Conservation (phyloP, 2,329 filamentous ascomycete genomes). For the Fusarium oxysporum region DNA sequence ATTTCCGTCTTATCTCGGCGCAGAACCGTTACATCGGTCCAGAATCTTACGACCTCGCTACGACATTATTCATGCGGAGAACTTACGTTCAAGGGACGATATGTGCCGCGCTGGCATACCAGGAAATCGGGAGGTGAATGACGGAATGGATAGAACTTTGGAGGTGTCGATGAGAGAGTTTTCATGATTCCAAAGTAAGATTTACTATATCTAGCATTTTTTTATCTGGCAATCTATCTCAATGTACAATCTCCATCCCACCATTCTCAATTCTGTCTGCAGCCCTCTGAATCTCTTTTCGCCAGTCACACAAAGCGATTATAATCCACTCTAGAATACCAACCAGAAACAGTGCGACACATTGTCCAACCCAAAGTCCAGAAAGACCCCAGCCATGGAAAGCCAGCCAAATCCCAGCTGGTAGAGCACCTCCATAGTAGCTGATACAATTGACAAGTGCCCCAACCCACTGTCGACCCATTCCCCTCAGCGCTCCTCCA, state of each 20-base stretch:
- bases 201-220: accelerated
- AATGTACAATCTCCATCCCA: constrained; percentile 1
- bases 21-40: constrained; percentile 11
- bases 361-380: constrained; percentile 87
- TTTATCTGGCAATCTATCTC: not conserved
- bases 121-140: accelerated
- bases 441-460: constrained; percentile 84
- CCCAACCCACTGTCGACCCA: constrained; percentile 88
- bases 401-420: constrained; percentile 84
- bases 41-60: not conserved
- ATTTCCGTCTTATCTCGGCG: constrained; percentile 10
- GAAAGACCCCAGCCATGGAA: constrained; percentile 87
- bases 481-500: constrained; percentile 82
- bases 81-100: accelerated
- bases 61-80: not conserved
- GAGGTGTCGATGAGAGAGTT: too few species aligned
- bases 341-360: constrained; percentile 83
- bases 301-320: constrained; percentile 82
- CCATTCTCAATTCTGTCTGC: constrained; percentile 42
- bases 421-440: constrained; percentile 86
- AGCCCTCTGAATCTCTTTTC: constrained; percentile 52
- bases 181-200: accelerated
- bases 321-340: constrained; percentile 83
- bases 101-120: not conserved
- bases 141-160: not conserved